Conservation (phyloP, 2,329 filamentous ascomycete species). For the Aspergillus aculeatus region DNA sequence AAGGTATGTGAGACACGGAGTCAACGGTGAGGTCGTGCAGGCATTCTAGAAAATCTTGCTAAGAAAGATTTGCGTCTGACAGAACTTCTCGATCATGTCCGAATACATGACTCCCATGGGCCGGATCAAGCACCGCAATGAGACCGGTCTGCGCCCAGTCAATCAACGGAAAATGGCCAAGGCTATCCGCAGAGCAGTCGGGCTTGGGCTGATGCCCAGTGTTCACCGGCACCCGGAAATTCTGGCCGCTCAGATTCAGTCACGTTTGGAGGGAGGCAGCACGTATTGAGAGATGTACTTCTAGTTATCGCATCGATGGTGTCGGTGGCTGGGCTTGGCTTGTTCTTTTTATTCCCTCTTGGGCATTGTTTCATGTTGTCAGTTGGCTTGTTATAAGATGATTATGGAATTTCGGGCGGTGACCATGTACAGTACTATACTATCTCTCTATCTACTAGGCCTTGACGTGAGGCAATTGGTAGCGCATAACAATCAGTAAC, state of each 20-base stretch:
- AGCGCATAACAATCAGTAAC: too few relatives aligned
- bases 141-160: constrained; percentile 77
- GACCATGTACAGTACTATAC: background rate
- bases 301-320: background rate
- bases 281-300: constrained; percentile 14
- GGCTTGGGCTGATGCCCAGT: constrained; percentile 87
- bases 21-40: background rate
- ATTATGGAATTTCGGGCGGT: background rate
- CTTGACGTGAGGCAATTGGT: too few relatives aligned
- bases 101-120: constrained; percentile 85
- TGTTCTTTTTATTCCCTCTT: background rate
- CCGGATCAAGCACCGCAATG: constrained; percentile 72
- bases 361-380: background rate
- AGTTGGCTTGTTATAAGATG: background rate
- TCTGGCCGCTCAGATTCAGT: constrained; percentile 47
- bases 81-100: constrained; percentile 92
- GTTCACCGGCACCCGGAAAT: constrained; percentile 87
- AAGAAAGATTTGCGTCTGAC: constrained; percentile 9
- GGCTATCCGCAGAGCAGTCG: constrained; percentile 83
- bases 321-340: background rate
- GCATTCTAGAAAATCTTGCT: constrained; percentile 2
- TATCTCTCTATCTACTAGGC: background rate
- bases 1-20: constrained; percentile 58
- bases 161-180: constrained; percentile 94
- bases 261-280: constrained; percentile 26